Conservation (phyloP, 2,329 filamentous ascomycete genomes). For the Aspergillus neoniger region DNA sequence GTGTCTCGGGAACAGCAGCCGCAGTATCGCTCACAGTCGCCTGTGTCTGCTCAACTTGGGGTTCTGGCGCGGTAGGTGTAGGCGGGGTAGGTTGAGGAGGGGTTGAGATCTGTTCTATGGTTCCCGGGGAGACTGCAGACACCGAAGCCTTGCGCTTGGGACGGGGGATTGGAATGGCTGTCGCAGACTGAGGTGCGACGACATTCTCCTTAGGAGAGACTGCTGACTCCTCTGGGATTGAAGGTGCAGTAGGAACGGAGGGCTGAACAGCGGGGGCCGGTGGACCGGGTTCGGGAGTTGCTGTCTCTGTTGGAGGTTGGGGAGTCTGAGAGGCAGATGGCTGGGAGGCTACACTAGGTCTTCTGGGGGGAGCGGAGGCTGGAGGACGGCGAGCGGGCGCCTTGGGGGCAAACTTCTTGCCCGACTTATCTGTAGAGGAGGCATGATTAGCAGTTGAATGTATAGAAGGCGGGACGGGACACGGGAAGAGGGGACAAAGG, state of each 20-base stretch:
- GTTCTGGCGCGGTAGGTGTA: slow-evolving; percentile 15
- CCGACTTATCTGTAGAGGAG: slow-evolving; percentile 57
- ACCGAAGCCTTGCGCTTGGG: slow-evolving; percentile 32
- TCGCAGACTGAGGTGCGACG: slow-evolving; percentile 14
- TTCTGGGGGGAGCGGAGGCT: slow-evolving; percentile 37
- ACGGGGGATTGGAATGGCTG: slow-evolving; percentile 30
- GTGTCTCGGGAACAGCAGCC: slow-evolving; percentile 9
- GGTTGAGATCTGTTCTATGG: slow-evolving; percentile 17
- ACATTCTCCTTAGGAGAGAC: slow-evolving; percentile 4
- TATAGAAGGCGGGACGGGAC: not conserved
- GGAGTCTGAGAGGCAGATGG: slow-evolving; percentile 28
- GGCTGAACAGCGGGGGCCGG: slow-evolving; percentile 15
- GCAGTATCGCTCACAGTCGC: not conserved
- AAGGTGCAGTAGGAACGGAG: slow-evolving; percentile 21
- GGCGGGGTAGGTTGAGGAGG: slow-evolving; percentile 22
- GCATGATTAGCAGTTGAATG: slow-evolving; percentile 12
- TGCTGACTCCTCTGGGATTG: slow-evolving; percentile 20
- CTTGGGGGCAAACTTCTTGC: slow-evolving; percentile 78
- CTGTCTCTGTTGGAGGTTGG: slow-evolving; percentile 24
- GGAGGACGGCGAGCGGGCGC: slow-evolving; percentile 59
- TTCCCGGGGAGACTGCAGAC: slow-evolving; percentile 16
- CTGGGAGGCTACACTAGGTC: slow-evolving; percentile 45
- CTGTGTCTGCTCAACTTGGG: slow-evolving; percentile 13
- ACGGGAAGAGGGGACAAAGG: not conserved
- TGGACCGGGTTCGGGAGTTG: slow-evolving; percentile 19